These are phyloP conservation scores for Solanum peruvianum DNA, from an alignment of 257 asterid genomes.

Conservation along the genomic window DNA sequence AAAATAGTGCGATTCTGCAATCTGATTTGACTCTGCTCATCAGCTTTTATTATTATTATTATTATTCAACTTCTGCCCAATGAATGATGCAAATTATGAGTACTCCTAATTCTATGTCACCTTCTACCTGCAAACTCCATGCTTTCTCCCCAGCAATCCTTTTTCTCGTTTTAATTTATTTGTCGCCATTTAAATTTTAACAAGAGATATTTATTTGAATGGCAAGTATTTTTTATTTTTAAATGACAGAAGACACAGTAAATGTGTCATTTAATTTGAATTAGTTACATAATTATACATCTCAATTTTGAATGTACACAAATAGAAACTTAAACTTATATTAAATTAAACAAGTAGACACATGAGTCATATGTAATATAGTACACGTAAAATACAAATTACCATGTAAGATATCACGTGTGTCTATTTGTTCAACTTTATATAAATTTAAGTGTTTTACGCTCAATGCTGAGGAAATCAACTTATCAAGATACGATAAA, in stretches of 20 bases:
- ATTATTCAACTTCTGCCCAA: background rate
- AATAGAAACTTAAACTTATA: no score
- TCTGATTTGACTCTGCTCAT: slow-evolving; percentile 4
- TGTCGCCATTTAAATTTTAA: background rate
- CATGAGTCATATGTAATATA: background rate
- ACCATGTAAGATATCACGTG: background rate
- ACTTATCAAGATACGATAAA: no score
- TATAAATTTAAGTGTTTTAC: no score
- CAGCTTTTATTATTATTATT: background rate
- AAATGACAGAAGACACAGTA: background rate
- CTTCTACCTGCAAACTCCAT: slow-evolving; percentile 16
- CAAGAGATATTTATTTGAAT: background rate
- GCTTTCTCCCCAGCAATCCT: slow-evolving; percentile 34
- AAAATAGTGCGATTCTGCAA: background rate
- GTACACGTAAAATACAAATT: background rate
- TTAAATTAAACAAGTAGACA: background rate
- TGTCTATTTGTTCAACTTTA: no score
- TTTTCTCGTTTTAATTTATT: background rate
- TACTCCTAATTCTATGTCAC: background rate
- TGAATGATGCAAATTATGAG: background rate
- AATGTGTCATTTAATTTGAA: no score
- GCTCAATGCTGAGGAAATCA: no score
- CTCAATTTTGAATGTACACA: no score
- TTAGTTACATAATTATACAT: no score
- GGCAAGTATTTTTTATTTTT: no score